These are phyloP conservation scores for Hygrophoropsis aurantiaca DNA, from an alignment of 768 basidiomycete species.

Conservation along the genomic window DNA sequence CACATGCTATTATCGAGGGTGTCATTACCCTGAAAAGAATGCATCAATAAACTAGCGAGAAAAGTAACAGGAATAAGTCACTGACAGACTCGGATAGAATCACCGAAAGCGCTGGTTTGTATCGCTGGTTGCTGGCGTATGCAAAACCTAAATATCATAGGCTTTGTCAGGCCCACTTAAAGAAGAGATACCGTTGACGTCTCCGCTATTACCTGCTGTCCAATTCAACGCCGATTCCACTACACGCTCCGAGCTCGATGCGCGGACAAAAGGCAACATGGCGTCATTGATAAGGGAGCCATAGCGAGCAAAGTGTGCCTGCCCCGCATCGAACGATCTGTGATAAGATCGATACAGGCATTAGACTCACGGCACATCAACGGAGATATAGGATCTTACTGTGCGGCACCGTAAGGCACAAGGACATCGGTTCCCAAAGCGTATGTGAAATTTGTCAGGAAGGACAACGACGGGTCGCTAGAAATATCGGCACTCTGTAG, in stretches of 20 bases:
- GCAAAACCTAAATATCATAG: conserved; percentile 59
- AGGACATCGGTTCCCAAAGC: conserved; percentile 53
- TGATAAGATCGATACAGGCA: neutral
- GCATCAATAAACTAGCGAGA: conserved; percentile 5
- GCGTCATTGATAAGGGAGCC: conserved; percentile 38
- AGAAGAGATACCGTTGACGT: neutral
- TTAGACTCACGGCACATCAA: neutral
- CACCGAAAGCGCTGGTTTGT: conserved; percentile 50
- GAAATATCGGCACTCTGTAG: conserved; percentile 46
- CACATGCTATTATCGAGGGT: conserved; percentile 69
- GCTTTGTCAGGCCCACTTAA: neutral
- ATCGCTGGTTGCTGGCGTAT: conserved; percentile 42
- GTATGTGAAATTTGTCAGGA: conserved; percentile 53
- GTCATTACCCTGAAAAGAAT: conserved; percentile 44
- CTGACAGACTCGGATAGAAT: conserved; percentile 55
- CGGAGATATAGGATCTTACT: conserved; percentile 38
- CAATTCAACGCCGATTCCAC: conserved; percentile 68
- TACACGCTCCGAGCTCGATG: conserved; percentile 51
- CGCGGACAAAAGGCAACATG: conserved; percentile 51
- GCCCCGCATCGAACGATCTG: conserved; percentile 52
- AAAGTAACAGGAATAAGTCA: conserved; percentile 1
- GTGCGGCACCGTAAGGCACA: conserved; percentile 54
- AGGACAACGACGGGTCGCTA: conserved; percentile 44
- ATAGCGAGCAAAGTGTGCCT: conserved; percentile 53
- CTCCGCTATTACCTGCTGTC: conserved; percentile 46